These are phyloP conservation scores for Elsinoe arachidis DNA, from an alignment of 2,329 filamentous ascomycete genomes.

Conservation along the genomic window DNA sequence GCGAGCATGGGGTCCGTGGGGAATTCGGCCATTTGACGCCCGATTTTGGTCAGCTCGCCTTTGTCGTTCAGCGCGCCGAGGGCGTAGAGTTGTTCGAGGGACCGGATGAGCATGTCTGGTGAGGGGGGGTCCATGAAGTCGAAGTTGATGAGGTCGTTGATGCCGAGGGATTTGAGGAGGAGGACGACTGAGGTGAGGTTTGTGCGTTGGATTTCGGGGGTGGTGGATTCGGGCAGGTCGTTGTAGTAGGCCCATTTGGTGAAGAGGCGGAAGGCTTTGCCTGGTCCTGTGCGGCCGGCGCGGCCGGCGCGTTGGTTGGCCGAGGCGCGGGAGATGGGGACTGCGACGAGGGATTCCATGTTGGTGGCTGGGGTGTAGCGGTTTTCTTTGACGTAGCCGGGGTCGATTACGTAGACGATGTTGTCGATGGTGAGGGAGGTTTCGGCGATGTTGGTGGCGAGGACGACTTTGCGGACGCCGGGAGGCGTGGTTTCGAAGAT, in stretches of 20 bases:
- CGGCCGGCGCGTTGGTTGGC: slow-evolving; percentile 89
- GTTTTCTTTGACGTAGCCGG: slow-evolving; percentile 92
- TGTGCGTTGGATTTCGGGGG: slow-evolving; percentile 84
- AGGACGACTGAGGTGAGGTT: slow-evolving; percentile 80
- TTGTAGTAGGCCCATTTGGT: slow-evolving; percentile 84
- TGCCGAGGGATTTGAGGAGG: slow-evolving; percentile 78
- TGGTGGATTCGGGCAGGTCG: slow-evolving; percentile 85
- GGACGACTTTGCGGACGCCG: slow-evolving; percentile 77
- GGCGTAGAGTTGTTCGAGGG: slow-evolving; percentile 84
- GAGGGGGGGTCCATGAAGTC: slow-evolving; percentile 94
- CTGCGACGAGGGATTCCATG: slow-evolving; percentile 85
- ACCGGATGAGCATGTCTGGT: slow-evolving; percentile 78
- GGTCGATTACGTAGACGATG: slow-evolving; percentile 92
- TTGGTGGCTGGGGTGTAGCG: slow-evolving; percentile 84
- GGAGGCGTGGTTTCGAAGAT: slow-evolving; percentile 91
- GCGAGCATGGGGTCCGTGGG: slow-evolving; percentile 87
- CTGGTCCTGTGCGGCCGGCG: slow-evolving; percentile 83
- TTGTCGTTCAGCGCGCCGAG: slow-evolving; percentile 81
- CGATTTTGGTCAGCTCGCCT: slow-evolving; percentile 81
- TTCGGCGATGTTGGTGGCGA: slow-evolving; percentile 96
- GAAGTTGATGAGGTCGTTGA: slow-evolving; percentile 86
- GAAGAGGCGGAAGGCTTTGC: slow-evolving; percentile 88
- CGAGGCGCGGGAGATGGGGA: slow-evolving; percentile 82
- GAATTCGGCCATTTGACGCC: slow-evolving; percentile 91
- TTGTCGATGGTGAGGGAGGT: slow-evolving; percentile 93